A percentile compares a stretch with the other conserved stretches of the same genome.
Conservation (phyloP, 2,329 filamentous ascomycete species). For the Trichoderma atrobrunneum region DNA sequence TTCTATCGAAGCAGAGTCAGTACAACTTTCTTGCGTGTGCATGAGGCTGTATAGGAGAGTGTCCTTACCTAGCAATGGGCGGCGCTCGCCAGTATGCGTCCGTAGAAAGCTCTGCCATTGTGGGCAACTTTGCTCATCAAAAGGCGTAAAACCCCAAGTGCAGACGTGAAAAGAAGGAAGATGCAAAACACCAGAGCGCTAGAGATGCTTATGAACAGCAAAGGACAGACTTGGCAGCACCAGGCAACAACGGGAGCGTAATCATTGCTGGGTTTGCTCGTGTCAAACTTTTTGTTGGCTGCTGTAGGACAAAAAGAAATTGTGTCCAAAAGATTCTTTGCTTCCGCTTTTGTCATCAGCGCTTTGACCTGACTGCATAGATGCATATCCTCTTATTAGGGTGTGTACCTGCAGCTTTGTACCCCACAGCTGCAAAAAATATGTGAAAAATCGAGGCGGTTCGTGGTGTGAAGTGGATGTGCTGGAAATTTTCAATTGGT, state of each 20-base stretch:
- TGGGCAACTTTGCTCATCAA: conserved; percentile 33
- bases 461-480: background rate
- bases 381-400: conserved; percentile 12
- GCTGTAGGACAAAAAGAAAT: conserved; percentile 20
- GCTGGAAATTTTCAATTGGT: background rate
- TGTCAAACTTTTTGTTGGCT: conserved; percentile 32
- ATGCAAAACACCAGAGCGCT: conserved; percentile 19
- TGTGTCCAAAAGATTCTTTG: conserved; percentile 16
- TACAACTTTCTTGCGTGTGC: background rate
- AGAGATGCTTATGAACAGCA: conserved; percentile 12
- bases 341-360: conserved; percentile 17
- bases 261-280: conserved; percentile 35
- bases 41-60: background rate
- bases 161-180: background rate
- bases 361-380: background rate
- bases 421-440: conserved; percentile 2
- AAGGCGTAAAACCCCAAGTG: background rate
- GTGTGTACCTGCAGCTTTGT: conserved; percentile 6
- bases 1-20: conserved; percentile 49
- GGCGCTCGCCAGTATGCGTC: conserved; percentile 42
- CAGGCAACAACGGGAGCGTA: conserved; percentile 30
- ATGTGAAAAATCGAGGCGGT: background rate
- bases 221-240: conserved; percentile 25
- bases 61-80: conserved; percentile 42
- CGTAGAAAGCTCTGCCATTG: conserved; percentile 32